Evolutionary conservation across 108 stramenopile species (phyloP).

Genomic region (Skeletonema grethae): DNA sequence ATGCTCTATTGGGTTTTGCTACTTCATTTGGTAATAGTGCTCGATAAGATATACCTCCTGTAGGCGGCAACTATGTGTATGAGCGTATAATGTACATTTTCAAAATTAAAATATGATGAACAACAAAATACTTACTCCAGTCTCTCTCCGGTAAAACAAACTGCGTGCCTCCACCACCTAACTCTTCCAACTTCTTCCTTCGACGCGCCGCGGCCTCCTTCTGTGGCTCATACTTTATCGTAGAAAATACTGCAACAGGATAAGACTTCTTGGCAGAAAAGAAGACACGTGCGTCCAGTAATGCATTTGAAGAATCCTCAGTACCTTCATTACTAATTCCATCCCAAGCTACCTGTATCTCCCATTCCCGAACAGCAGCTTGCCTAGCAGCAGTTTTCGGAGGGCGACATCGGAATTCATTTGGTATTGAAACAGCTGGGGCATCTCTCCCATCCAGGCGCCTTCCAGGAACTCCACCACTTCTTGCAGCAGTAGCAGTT

Average conservation of each 20-base stretch:
- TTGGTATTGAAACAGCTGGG: slow-evolving; percentile 55
- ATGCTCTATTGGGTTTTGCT: slow-evolving; percentile 46
- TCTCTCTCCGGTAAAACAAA: slow-evolving; percentile 84
- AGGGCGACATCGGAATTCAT: slow-evolving; percentile 44
- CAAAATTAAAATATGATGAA: slow-evolving; percentile 5
- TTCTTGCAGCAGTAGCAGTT: background rate
- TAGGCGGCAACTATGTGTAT: background rate
- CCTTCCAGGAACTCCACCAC: slow-evolving; percentile 61
- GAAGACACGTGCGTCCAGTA: slow-evolving; percentile 83
- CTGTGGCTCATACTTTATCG: slow-evolving; percentile 84
- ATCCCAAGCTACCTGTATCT: slow-evolving; percentile 64
- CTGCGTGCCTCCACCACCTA: slow-evolving; percentile 84
- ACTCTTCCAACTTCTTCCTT: slow-evolving; percentile 82
- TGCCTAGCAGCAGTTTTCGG: slow-evolving; percentile 62
- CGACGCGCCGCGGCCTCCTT: slow-evolving; percentile 79
- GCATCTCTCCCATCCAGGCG: slow-evolving; percentile 81
- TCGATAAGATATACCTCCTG: slow-evolving; percentile 77
- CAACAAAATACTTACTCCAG: slow-evolving; percentile 55
- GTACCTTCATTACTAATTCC: slow-evolving; percentile 6
- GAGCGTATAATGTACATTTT: background rate
- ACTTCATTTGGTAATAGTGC: slow-evolving; percentile 50
- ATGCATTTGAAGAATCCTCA: slow-evolving; percentile 31
- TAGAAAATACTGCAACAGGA: slow-evolving; percentile 72
- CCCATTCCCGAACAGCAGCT: slow-evolving; percentile 77
- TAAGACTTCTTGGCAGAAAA: slow-evolving; percentile 73